Evolutionary conservation across 352 stramenopile genomes (phyloP), one percentile per base, ranked within the genome.

Genomic region (Thalassiosira hispida): DNA sequence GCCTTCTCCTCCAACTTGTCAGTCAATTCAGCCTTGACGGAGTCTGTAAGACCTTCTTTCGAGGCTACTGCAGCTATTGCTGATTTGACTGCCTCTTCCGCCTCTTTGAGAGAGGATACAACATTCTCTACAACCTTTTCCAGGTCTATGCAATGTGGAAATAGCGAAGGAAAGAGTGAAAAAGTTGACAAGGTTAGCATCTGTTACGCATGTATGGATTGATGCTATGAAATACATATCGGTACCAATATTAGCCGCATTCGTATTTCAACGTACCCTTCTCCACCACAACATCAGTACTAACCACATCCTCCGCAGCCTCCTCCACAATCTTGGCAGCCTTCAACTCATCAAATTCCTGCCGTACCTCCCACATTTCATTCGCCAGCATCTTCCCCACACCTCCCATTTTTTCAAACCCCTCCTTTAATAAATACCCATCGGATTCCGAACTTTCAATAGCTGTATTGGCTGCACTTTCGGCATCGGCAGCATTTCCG

Each of bases 41-140:
- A 29, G n/a, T 75, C 66, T 9, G 52, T 75, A 9, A 75, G 40
- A 2, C 53, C 35, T 31, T 56, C 66, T 56, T 65, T 47, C 29
- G 66, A 75, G 18, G 66, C 31, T 20, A 63, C 66, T 14, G 52
- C 35, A 7, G 55, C 14, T 23, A 75, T 52, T 25, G 52, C 66
- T 18, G 23, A 65, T 18, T 55, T 16, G 33, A 75, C 14, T 6
- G 67, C 66, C 42, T 75, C 66, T 6, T 75, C 66, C 1, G 66
- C 66, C n/a, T 64, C 51, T 35, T 66, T 66, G n/a, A 75, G 35
- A 9, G 66, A 49, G 18, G 33, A 27, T 55, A 63, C 66, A n/a
- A 75, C 66, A 33, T 44, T 53, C 23, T 75, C 52, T n/a, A 75
- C 55, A 44, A 57, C 66, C 27, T 57, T 75, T 56, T 47, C 66